Conservation (phyloP, 2,329 filamentous ascomycete genomes). For the Zymoseptoria pseudotritici region DNA sequence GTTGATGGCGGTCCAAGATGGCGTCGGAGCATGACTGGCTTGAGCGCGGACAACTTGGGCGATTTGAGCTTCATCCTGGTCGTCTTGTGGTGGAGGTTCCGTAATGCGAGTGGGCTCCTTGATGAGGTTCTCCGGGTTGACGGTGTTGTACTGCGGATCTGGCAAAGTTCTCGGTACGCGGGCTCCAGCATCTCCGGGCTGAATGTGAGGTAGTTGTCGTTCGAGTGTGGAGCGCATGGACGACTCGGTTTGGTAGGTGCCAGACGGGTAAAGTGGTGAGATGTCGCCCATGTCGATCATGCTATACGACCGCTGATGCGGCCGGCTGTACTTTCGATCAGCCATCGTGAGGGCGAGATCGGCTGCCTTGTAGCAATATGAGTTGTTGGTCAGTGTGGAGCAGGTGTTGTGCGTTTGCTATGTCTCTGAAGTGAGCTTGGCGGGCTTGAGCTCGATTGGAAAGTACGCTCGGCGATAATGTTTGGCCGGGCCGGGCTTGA, state of each 20-base stretch:
- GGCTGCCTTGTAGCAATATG: not conserved
- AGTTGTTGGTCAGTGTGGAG: not conserved
- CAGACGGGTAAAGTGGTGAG: conserved; percentile 1
- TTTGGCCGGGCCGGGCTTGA: not conserved
- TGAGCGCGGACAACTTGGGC: not conserved
- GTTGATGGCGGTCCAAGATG: conserved; percentile 5
- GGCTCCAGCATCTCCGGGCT: not conserved
- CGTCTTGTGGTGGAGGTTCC: not conserved
- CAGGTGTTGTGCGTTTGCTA: not conserved
- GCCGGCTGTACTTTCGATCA: not conserved
- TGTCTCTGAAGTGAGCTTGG: not conserved
- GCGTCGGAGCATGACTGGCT: not conserved
- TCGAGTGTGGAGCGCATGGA: conserved; percentile 1
- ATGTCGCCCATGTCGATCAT: conserved; percentile 6
- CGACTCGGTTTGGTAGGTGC: conserved; percentile 4
- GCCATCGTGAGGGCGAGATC: not conserved
- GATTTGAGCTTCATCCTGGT: not conserved
- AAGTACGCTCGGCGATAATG: not conserved
- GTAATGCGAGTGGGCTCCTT: not conserved
- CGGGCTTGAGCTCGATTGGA: not conserved
- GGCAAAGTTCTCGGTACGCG: not conserved
- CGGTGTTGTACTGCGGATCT: not conserved
- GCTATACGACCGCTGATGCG: not conserved
- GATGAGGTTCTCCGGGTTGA: not conserved
- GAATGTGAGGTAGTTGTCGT: not conserved